These are phyloP conservation scores for Nitzschia palea DNA, from an alignment of 108 stramenopile species.

Conservation along the genomic window DNA sequence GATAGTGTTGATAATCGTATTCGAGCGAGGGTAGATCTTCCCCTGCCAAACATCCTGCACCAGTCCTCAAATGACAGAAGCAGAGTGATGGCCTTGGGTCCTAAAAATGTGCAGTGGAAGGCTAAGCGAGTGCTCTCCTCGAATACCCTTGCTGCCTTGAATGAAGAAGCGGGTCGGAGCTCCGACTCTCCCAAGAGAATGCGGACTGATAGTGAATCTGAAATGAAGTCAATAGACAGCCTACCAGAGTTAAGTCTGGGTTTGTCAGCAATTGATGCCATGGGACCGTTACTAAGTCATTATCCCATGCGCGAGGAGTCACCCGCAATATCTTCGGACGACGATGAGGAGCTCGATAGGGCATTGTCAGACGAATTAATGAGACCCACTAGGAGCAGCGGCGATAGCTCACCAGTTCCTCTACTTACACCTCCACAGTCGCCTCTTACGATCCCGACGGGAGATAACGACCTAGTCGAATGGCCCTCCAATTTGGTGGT, in stretches of 20 bases:
- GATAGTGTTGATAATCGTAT: background rate
- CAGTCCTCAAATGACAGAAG: background rate
- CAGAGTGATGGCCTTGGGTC: background rate
- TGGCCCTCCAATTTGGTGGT: slow-evolving; percentile 76
- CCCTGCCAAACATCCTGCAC: background rate
- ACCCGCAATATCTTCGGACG: background rate
- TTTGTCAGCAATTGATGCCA: slow-evolving; percentile 17
- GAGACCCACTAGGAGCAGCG: background rate
- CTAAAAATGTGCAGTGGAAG: slow-evolving; percentile 4
- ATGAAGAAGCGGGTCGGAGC: slow-evolving; percentile 21
- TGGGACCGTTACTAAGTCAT: background rate
- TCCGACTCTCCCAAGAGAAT: slow-evolving; percentile 24
- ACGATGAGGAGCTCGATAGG: slow-evolving; percentile 37
- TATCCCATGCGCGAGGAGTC: slow-evolving; percentile 16
- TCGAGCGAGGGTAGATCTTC: background rate
- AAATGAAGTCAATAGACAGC: background rate
- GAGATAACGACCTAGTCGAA: slow-evolving; percentile 41
- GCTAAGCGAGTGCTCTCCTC: slow-evolving; percentile 44
- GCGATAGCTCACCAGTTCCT: slow-evolving; percentile 35
- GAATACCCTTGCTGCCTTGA: slow-evolving; percentile 31
- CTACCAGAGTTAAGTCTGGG: slow-evolving; percentile 14
- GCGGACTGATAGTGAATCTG: background rate
- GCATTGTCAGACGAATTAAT: slow-evolving; percentile 23
- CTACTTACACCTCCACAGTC: slow-evolving; percentile 45
- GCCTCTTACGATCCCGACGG: slow-evolving; percentile 53